Conservation (phyloP, 2,329 filamentous ascomycete genomes). For the Chaetomium globosum region DNA sequence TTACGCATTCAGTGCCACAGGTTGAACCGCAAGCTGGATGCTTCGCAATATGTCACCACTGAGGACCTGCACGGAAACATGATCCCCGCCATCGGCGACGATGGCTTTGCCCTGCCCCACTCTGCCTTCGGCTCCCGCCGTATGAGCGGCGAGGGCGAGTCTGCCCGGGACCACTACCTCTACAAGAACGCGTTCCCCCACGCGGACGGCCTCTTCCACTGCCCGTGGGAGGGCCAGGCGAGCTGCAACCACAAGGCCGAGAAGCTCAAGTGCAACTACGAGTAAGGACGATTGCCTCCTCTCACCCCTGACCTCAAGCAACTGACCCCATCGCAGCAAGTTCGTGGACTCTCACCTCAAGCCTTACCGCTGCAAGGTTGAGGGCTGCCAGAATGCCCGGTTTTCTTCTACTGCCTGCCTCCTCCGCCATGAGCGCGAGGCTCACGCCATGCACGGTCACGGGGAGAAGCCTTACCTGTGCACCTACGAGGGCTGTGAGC, state of each 20-base stretch:
- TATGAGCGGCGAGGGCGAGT: conserved; percentile 57
- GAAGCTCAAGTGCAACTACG: conserved; percentile 98
- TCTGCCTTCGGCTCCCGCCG: conserved; percentile 52
- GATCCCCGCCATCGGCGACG: conserved; percentile 42
- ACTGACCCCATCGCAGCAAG: conserved; percentile 64
- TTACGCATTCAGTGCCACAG: conserved; percentile 42
- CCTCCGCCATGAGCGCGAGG: conserved; percentile 91
- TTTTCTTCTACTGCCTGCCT: conserved; percentile 96
- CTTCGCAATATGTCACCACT: conserved; percentile 42
- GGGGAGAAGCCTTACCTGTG: conserved; percentile 91
- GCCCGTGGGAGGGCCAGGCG: conserved; percentile 74
- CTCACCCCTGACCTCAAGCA: conserved; percentile 26
- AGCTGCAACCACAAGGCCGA: conserved; percentile 87
- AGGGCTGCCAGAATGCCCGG: conserved; percentile 78
- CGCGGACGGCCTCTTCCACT: conserved; percentile 85
- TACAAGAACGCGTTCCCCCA: conserved; percentile 68
- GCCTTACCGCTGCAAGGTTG: conserved; percentile 91
- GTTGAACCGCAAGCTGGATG: conserved; percentile 46
- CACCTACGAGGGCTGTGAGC: conserved; percentile 83
- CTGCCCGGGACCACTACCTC: conserved; percentile 66
- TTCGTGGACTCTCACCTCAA: conserved; percentile 96
- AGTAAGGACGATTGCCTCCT: conserved; percentile 64
- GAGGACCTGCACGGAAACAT: conserved; percentile 45
- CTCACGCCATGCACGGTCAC: conserved; percentile 92
- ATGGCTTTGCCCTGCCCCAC: conserved; percentile 43